These are phyloP conservation scores for Gloeostereum incarnatum DNA, from an alignment of 768 basidiomycete genomes.

Conservation along the genomic window DNA sequence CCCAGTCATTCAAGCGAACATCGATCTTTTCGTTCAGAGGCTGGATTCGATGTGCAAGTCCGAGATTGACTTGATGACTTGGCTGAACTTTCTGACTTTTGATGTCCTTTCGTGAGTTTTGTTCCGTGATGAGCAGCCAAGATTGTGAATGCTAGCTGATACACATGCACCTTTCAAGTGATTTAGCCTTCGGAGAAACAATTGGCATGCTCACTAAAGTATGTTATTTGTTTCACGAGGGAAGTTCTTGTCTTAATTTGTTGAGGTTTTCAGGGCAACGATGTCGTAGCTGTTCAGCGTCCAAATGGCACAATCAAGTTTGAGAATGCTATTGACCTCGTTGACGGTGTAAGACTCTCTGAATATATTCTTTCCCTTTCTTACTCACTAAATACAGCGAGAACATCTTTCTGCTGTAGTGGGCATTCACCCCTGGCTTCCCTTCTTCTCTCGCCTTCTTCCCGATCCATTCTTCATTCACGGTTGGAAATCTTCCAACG, in stretches of 20 bases:
- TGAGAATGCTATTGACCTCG: conserved; percentile 7
- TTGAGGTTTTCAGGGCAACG: neutral
- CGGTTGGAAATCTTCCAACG: conserved; percentile 6
- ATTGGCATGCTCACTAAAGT: conserved; percentile 11
- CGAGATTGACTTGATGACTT: too few relatives aligned
- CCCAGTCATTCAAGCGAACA: conserved; percentile 6
- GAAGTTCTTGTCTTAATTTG: neutral
- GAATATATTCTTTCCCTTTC: neutral
- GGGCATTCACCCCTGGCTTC: conserved; percentile 7
- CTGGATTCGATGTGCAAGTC: neutral
- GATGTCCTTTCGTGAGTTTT: too few relatives aligned
- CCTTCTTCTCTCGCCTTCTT: conserved; percentile 1
- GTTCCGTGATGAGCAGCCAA: too few relatives aligned
- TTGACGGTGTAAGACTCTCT: conserved; percentile 7
- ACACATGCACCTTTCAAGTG: conserved; percentile 9
- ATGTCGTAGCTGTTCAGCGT: neutral
- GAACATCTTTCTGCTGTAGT: conserved; percentile 10
- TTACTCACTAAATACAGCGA: conserved; percentile 1
- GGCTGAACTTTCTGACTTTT: too few relatives aligned
- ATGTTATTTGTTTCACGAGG: neutral
- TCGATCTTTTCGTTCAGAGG: neutral
- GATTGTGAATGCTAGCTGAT: too few relatives aligned
- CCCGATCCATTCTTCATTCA: conserved; percentile 9
- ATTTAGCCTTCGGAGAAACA: conserved; percentile 12
- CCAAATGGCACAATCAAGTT: conserved; percentile 5